Base-by-base conservation (phyloP, 345 rosid species). In the Laguncularia racemosa region DNA sequence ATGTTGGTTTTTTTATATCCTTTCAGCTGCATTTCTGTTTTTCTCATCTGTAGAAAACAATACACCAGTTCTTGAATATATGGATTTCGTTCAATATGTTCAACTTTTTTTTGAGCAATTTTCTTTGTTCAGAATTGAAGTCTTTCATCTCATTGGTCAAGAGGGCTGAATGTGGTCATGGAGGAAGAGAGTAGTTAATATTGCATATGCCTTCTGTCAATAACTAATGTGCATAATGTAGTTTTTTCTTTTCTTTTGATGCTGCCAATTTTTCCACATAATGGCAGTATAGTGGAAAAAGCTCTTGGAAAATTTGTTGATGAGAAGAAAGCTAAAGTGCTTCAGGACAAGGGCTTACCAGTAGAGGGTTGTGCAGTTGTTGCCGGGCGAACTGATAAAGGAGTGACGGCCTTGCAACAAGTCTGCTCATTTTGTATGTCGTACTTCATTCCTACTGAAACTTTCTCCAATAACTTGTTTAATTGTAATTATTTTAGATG, bases 361-460 rank as follows among this genome's bases (percentile, higher is more conserved):
- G 61, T 87, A 65, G 97, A 93, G 73, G 99, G 95, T 14, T 75
- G 79, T 62, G 84, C 89, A 44, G 0, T 71, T 74, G 99, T 93
- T 63, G 95, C 99, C 46, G 96, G 97, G 52, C 91, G 99, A 58
- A 93, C 99, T 3, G 99, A 93, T 72, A 89, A 87, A 82, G 96
- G 99, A 67, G 99, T 93, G 20, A 85, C 97, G 52, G 97, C 97
- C 48, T 77, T 89, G 77, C 71, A 63, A 53, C 99, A 87, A 93
- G 95, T 85, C 81, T 93, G 97, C 85, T 85, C 97, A 59, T 93
- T 93, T 74, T 85, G 98, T 92, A 81, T 46, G 98, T 82, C 55
- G 48, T 40, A 50, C 57, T 60, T 14, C 55, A 64, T 46, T 17
- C 2, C 58, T 26, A 43, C 57, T 38, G 18, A 26, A 16, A 9